These are phyloP conservation scores for Aspergillus sojae DNA, from an alignment of 2,329 filamentous ascomycete species.

Conservation along the genomic window DNA sequence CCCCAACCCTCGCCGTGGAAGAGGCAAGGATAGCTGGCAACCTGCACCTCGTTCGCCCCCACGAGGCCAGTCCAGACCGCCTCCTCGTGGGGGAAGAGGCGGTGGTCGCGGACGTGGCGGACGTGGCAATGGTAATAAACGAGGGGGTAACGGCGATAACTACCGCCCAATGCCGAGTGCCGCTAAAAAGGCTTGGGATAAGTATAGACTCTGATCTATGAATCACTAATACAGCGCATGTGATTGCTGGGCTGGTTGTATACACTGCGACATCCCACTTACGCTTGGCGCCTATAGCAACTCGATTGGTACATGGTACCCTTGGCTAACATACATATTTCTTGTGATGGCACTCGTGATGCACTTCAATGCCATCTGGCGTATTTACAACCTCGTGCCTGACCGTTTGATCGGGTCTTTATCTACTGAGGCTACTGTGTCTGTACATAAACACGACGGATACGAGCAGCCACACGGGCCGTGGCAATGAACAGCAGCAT, in stretches of 20 bases:
- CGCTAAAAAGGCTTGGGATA: conserved; percentile 37
- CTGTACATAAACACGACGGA: not conserved
- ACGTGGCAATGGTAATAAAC: conserved; percentile 22
- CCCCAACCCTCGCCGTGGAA: conserved; percentile 27
- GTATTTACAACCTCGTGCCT: not conserved
- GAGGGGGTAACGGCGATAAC: conserved; percentile 25
- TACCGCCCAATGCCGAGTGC: conserved; percentile 39
- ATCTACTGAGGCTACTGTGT: not conserved
- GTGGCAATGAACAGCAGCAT: not conserved
- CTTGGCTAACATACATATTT: not conserved
- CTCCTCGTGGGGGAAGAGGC: conserved; percentile 14
- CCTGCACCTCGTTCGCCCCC: conserved; percentile 26
- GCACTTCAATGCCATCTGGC: not conserved
- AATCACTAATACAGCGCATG: conserved; percentile 1
- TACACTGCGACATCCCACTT: not conserved
- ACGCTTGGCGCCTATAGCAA: not conserved
- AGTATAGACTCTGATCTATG: conserved; percentile 28
- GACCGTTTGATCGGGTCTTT: not conserved
- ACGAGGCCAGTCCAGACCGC: conserved; percentile 17
- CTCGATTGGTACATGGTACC: not conserved
- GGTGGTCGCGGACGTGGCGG: conserved; percentile 26
- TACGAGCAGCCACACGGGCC: not conserved
- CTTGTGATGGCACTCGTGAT: not conserved
- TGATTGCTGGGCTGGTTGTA: not conserved
- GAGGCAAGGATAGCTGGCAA: conserved; percentile 26